Evolutionary conservation across 208 protist species (phyloP), one percentile per base, ranked within the genome.

Genomic region (Blastocrithidia nonstop): DNA sequence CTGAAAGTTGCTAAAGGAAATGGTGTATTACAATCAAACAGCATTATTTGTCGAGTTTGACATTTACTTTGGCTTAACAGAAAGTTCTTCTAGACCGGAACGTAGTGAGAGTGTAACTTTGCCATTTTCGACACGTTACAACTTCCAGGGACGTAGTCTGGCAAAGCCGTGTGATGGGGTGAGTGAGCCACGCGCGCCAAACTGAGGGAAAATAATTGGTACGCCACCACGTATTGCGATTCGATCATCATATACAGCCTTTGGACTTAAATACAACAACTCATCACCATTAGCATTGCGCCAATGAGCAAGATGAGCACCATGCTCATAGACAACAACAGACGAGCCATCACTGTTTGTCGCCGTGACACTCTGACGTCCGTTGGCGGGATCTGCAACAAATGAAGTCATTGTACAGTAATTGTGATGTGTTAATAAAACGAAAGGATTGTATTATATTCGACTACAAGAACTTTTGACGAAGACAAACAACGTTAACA

Each of bases 161-260:
- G 72, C 69, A 52, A 92, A 92, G 26, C 86, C 86, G 70, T 94
- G 86, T 11, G 64, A 56, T 31, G 57, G 58, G 20, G 62, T 44
- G 31, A 88, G 41, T 23, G 73, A 53, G 21, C 82, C 86, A 36
- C 59, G 63, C 31, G 58, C 54, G 46, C 63, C 61, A 60, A 94
- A 94, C 64, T 94, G 86, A 1, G 86, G 86, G 32, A 86, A 94
- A 45, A 86, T 84, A n/a, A 94, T 50, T 31, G 86, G 86, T 33
- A 94, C 80, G 6, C 86, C 86, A 46, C 86, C 86, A 26, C 86
- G 81, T 17, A 94, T 71, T 2, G 86, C 58, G 25, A 71, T 66
- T 17, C 66, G 61, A 17, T 84, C 59, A 36, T 61, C 57, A 28
- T 73, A 88, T 8, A 84, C 53, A 15, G 86, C 72, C 2, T 68